Conservation (phyloP, 83 land plant genomes). For the Picea engelmannii region DNA sequence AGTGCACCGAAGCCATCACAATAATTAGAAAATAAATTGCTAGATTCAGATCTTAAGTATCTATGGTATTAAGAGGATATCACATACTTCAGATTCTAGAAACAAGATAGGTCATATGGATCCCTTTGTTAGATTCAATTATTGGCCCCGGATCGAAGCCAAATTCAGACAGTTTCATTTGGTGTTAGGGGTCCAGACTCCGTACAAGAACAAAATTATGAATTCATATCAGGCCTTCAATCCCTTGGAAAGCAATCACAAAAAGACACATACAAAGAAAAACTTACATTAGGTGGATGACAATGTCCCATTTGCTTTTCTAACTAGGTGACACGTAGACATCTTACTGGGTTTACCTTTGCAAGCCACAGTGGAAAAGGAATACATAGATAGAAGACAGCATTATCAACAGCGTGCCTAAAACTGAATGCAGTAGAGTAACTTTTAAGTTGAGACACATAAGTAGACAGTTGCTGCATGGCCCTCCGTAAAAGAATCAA, state of each 20-base stretch:
- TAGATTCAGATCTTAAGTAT: background rate
- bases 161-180: too few species aligned
- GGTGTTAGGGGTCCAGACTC: background rate
- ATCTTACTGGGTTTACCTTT: background rate
- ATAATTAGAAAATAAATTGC: background rate
- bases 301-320: background rate
- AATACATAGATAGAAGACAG: background rate
- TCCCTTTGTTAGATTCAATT: background rate
- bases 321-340: background rate
- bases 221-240: background rate
- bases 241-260: background rate
- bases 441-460: too few species aligned
- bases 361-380: background rate
- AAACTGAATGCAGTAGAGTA: background rate
- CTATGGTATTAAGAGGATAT: background rate
- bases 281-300: background rate
- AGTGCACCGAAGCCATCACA: background rate
- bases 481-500: too few species aligned
- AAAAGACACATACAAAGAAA: background rate
- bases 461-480: too few species aligned
- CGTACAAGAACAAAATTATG: background rate
- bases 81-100: background rate
- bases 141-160: too few species aligned
- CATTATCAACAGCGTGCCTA: background rate
- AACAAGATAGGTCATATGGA: background rate